Conservation (phyloP, 768 basidiomycete genomes). For the Tricholoma furcatifolium region DNA sequence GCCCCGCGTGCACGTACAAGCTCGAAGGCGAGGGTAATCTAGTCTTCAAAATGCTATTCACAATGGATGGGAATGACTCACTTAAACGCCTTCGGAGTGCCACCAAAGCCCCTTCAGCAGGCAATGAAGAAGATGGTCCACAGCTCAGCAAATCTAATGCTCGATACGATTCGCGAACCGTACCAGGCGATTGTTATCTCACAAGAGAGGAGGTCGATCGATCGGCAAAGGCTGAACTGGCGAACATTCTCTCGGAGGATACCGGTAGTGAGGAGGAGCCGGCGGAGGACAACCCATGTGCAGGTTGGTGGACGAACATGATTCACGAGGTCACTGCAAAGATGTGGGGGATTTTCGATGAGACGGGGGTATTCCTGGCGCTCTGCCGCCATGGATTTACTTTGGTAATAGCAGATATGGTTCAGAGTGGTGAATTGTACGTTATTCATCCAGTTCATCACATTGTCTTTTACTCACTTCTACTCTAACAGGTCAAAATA, state of each 20-base stretch:
- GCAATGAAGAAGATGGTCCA: conserved; percentile 3
- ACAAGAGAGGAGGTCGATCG: conserved; percentile 17
- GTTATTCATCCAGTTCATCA: conserved; percentile 1
- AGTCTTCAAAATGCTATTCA: too few relatives aligned
- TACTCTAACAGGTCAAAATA: conserved; percentile 24
- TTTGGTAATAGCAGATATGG: too few relatives aligned
- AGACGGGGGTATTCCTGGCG: too few relatives aligned
- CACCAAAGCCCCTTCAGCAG: neutral
- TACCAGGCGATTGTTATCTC: conserved; percentile 21
- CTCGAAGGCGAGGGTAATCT: conserved; percentile 22
- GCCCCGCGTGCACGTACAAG: conserved; percentile 29
- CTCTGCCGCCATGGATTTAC: too few relatives aligned
- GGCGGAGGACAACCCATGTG: conserved; percentile 18
- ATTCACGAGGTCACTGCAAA: too few relatives aligned
- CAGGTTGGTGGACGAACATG: conserved; percentile 20
- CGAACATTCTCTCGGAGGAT: conserved; percentile 8
- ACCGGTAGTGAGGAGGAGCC: neutral
- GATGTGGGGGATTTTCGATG: too few relatives aligned
- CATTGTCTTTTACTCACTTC: neutral
- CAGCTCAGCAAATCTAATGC: conserved; percentile 9
- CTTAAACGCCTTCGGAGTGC: conserved; percentile 17
- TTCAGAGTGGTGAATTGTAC: too few relatives aligned
- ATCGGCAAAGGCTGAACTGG: conserved; percentile 17
- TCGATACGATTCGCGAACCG: too few relatives aligned
- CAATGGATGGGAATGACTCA: too few relatives aligned